Conservation (phyloP, 306 rosid species). For the Medicago lupulina region DNA sequence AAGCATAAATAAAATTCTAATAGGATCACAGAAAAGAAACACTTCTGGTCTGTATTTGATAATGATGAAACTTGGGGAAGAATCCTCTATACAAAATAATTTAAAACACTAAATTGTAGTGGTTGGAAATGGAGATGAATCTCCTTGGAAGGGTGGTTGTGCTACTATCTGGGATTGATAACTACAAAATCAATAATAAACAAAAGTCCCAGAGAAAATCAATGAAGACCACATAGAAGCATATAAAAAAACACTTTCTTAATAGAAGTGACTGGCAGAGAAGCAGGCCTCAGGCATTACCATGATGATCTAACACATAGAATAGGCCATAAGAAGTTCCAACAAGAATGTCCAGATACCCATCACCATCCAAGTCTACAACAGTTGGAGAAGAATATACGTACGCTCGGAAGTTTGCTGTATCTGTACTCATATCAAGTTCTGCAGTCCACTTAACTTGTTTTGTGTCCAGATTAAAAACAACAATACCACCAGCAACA, state of each 20-base stretch:
- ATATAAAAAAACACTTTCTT: slow-evolving; percentile 1
- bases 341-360: slow-evolving; percentile 88
- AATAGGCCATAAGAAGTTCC: slow-evolving; percentile 95
- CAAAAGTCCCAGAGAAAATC: slow-evolving; percentile 30
- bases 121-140: not conserved
- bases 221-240: slow-evolving; percentile 7
- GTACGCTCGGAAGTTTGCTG: slow-evolving; percentile 70
- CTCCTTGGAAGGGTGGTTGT: not conserved
- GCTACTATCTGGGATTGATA: not conserved
- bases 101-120: not conserved
- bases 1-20: not conserved
- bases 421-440: slow-evolving; percentile 90
- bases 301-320: slow-evolving; percentile 93
- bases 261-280: slow-evolving; percentile 12
- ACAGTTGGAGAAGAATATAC: slow-evolving; percentile 93
- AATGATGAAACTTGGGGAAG: not conserved
- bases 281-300: slow-evolving; percentile 51
- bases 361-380: slow-evolving; percentile 96
- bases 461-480: slow-evolving; percentile 87
- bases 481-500: slow-evolving; percentile 93
- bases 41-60: not conserved
- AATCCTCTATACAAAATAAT: not conserved
- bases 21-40: slow-evolving; percentile 20
- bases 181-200: slow-evolving; percentile 12
- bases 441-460: slow-evolving; percentile 94